Percentiles rank a stretch among this genome's conserved stretches.
phyloP scores from a whole-genome alignment of 1,139 yeast genomes.

The Yamadazyma epiphylla region DNA sequence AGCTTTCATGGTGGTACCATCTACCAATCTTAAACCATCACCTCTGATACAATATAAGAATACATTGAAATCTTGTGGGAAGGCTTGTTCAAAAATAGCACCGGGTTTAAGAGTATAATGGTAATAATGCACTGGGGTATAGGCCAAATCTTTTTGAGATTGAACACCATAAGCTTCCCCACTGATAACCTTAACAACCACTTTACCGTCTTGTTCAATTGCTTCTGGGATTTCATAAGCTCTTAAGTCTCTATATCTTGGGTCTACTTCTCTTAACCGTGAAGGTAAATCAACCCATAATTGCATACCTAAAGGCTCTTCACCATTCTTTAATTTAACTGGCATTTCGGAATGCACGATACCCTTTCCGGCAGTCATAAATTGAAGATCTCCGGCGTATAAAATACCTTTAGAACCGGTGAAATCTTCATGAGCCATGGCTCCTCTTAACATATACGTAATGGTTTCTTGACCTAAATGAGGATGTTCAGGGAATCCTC shows the following conservation, averaged over 20 bases:
- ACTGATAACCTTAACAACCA: constrained; percentile 67
- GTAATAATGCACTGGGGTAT: constrained; percentile 79
- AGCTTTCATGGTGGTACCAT: constrained; percentile 35
- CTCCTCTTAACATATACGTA: constrained; percentile 70
- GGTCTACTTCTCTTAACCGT: constrained; percentile 61
- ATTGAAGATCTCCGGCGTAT: constrained; percentile 84
- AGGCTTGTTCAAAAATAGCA: constrained; percentile 58
- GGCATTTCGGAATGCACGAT: constrained; percentile 88
- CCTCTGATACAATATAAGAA: constrained; percentile 74
- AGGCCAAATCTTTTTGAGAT: constrained; percentile 73
- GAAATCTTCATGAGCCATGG: constrained; percentile 87
- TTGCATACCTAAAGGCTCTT: constrained; percentile 69
- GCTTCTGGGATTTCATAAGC: constrained; percentile 66
- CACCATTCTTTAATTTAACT: constrained; percentile 54
- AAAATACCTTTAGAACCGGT: constrained; percentile 79
- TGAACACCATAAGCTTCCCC: constrained; percentile 76
- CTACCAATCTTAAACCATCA: constrained; percentile 44
- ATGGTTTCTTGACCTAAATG: constrained; percentile 91
- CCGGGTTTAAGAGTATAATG: constrained; percentile 68
- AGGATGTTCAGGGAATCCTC: constrained; percentile 94
- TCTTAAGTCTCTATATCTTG: constrained; percentile 78
- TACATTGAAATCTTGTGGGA: constrained; percentile 64
- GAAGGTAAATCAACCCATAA: constrained; percentile 90
- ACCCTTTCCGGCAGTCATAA: constrained; percentile 94
- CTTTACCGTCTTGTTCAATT: constrained; percentile 63